phyloP scores from a whole-genome alignment of 2,329 filamentous ascomycete species.

The Monosporascus sp. region DNA sequence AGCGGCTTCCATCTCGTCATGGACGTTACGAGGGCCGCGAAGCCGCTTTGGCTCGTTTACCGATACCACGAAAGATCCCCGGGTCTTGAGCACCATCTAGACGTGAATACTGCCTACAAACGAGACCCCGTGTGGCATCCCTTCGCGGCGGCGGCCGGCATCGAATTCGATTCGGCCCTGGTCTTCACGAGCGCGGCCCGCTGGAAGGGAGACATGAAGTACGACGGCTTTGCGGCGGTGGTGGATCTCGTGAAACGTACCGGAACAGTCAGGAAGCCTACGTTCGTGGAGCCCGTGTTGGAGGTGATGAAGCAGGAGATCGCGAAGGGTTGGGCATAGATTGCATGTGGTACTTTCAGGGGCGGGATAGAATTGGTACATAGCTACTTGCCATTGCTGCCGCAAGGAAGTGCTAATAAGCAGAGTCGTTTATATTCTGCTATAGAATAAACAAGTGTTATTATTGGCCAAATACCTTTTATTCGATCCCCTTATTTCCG shows the following conservation, averaged over 20 bases:
- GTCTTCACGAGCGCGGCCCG: slow-evolving; percentile 12
- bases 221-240: slow-evolving; percentile 7
- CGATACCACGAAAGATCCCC: slow-evolving; percentile 12
- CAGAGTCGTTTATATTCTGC: too few species aligned
- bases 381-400: too few species aligned
- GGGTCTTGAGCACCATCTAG: slow-evolving; percentile 5
- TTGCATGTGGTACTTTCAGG: too few species aligned
- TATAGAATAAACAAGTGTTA: too few species aligned
- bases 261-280: slow-evolving; percentile 9
- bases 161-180: slow-evolving; percentile 14
- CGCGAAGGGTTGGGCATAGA: slow-evolving; percentile 7
- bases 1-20: slow-evolving; percentile 16
- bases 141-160: slow-evolving; percentile 8
- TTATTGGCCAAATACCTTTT: too few species aligned
- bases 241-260: slow-evolving; percentile 14
- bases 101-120: slow-evolving; percentile 12
- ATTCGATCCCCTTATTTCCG: too few species aligned
- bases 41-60: slow-evolving; percentile 16
- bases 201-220: slow-evolving; percentile 11
- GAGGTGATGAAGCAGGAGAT: slow-evolving; percentile 13
- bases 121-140: slow-evolving; percentile 16
- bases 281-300: slow-evolving; percentile 13
- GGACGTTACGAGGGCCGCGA: slow-evolving; percentile 13
- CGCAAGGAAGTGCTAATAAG: too few species aligned
- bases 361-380: too few species aligned